These are phyloP conservation scores for Trichoderma endophyticum DNA, from an alignment of 2,329 filamentous ascomycete species.

Conservation along the genomic window DNA sequence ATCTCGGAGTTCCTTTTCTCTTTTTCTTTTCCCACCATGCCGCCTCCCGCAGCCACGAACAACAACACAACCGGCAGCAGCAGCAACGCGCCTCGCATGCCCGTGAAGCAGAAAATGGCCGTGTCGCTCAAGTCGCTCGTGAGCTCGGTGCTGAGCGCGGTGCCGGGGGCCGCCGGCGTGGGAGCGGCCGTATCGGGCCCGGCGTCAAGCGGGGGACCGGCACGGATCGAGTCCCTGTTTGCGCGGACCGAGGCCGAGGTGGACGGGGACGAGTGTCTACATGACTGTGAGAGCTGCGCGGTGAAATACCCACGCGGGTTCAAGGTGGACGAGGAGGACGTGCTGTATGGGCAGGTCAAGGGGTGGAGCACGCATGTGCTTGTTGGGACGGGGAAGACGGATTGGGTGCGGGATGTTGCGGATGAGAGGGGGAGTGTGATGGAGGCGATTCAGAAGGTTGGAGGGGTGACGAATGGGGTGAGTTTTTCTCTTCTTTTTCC, in stretches of 20 bases:
- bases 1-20: neutral
- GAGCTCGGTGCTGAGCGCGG: constrained; percentile 28
- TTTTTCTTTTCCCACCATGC: constrained; percentile 17
- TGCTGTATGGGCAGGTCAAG: constrained; percentile 80
- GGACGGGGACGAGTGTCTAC: constrained; percentile 85
- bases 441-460: constrained; percentile 63
- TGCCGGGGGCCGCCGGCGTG: neutral
- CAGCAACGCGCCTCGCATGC: constrained; percentile 27
- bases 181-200: neutral
- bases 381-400: constrained; percentile 91
- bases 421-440: constrained; percentile 86
- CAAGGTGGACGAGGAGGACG: constrained; percentile 72
- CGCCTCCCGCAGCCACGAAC: constrained; percentile 12
- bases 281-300: constrained; percentile 80
- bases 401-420: constrained; percentile 86
- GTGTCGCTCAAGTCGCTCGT: constrained; percentile 36
- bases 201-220: constrained; percentile 20
- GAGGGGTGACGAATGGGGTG: constrained; percentile 66
- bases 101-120: constrained; percentile 42
- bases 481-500: constrained; percentile 29
- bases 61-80: constrained; percentile 20
- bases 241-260: constrained; percentile 67
- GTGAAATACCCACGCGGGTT: constrained; percentile 70
- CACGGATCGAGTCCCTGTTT: constrained; percentile 57
- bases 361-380: constrained; percentile 87